Base-by-base conservation (phyloP, 768 basidiomycete genomes). In the Cystobasidium ongulense region DNA sequence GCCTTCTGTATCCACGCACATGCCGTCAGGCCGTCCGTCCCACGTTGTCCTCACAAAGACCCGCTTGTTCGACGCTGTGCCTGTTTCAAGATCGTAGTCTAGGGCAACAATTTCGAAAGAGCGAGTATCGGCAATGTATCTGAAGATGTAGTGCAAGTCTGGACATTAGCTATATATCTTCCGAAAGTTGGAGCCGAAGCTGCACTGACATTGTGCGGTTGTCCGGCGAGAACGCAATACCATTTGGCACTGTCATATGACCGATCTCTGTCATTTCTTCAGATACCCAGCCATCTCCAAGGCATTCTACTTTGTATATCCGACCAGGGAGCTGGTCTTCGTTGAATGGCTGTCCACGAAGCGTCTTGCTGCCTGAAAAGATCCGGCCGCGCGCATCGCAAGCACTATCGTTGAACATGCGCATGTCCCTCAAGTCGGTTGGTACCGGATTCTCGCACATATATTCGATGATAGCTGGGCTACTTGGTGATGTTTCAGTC, bases 341-440 rank as follows among this genome's bases (percentile, higher is more conserved):
- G 25, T 61, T 61, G 31, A 61, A 61, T 23, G 57, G 57, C 57
- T 61, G 13, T 11, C 57, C 57, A 11, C 57, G 11, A 11, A 61
- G 25, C 13, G 57, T 61, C 57, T 61, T 61, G 17, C 23, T 23
- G 57, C 57, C 57, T 17, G 57, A 11, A 25, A 13, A 61, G n/a
- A 61, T 61, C 17, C 57, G 57, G 31, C 57, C 57, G 11, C 25
- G 11, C n/a, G 25, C 57, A 61, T 61, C 57, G 57, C n/a, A 23
- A 11, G 57, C 57, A 25, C 57, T 61, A 61, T 61, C 57, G 25
- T 61, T 61, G 31, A 23, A 61, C 57, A 61, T 61, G 11, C 57
- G 11, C 11, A 11, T 11, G 31, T 61, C 57, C 25, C 31, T 11
- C 11, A 61, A 25, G 17, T 61, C 57, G 17, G 11, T 11, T 11